Conservation (phyloP, 2,329 filamentous ascomycete species). For the Xylariaceae sp. region DNA sequence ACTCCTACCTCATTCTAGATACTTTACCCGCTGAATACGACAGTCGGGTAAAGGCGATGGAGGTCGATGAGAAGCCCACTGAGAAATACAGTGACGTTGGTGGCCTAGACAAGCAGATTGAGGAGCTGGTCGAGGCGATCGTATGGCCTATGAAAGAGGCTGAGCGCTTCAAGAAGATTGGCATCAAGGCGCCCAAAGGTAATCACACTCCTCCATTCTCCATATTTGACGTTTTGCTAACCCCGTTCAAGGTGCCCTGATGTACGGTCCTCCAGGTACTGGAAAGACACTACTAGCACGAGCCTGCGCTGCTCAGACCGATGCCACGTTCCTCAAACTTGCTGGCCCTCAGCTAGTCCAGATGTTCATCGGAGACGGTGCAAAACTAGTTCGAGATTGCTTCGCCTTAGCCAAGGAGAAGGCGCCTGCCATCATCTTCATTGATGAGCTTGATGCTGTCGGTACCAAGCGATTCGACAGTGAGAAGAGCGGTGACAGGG, state of each 20-base stretch:
- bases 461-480: conserved; percentile 99
- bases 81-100: conserved; percentile 99
- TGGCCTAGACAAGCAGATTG: conserved; percentile 97
- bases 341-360: conserved; percentile 97
- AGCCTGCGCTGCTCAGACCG: conserved; percentile 96
- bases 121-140: conserved; percentile 96
- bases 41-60: conserved; percentile 99
- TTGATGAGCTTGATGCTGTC: conserved; percentile 97
- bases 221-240: conserved; percentile 21
- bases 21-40: conserved; percentile 98
- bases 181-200: conserved; percentile 99
- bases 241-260: conserved; percentile 75
- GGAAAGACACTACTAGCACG: conserved; percentile 92
- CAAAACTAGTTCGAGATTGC: conserved; percentile 95
- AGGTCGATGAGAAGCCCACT: conserved; percentile 99
- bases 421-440: conserved; percentile 98
- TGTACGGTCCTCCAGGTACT: conserved; percentile 94
- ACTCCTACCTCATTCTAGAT: conserved; percentile 96
- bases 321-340: conserved; percentile 98
- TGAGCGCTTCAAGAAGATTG: conserved; percentile 98
- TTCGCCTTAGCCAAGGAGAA: conserved; percentile 99
- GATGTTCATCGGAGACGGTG: conserved; percentile 99
- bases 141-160: conserved; percentile 99
- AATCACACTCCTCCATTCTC: conserved; percentile 41
- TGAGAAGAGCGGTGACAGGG: conserved; percentile 95